phyloP scores from a whole-genome alignment of 2,329 filamentous ascomycete genomes.

The Diplodia seriata region DNA sequence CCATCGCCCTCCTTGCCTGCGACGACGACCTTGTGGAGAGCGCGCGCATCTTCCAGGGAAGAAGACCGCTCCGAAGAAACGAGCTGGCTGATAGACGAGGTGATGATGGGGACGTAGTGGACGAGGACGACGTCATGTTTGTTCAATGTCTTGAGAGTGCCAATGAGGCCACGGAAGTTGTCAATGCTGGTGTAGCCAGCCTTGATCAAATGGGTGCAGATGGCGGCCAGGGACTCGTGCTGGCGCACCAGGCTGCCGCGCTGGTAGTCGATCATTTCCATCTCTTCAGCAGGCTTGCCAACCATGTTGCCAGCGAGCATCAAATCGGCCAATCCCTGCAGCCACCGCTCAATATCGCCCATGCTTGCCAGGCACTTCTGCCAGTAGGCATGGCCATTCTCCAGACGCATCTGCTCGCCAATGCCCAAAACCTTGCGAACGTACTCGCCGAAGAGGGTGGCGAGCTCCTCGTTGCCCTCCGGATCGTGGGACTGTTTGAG shows the following conservation, averaged over 20 bases:
- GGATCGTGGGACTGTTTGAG: conserved; percentile 66
- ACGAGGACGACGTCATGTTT: conserved; percentile 77
- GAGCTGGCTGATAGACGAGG: conserved; percentile 59
- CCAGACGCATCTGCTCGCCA: conserved; percentile 52
- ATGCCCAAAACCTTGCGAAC: conserved; percentile 62
- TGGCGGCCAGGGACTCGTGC: conserved; percentile 85
- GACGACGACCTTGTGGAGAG: conserved; percentile 73
- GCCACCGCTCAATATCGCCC: conserved; percentile 76
- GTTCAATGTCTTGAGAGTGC: conserved; percentile 71
- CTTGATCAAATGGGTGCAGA: conserved; percentile 79
- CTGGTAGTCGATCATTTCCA: conserved; percentile 82
- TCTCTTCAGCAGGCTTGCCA: conserved; percentile 64
- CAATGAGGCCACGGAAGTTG: conserved; percentile 77
- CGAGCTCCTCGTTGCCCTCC: conserved; percentile 39
- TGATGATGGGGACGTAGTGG: conserved; percentile 82
- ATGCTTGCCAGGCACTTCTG: conserved; percentile 78
- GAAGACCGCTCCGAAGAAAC: conserved; percentile 38
- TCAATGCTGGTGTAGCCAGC: conserved; percentile 71
- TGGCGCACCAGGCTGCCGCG: conserved; percentile 81
- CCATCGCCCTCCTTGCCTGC: conserved; percentile 69
- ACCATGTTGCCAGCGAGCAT: conserved; percentile 77
- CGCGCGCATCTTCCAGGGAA: conserved; percentile 71
- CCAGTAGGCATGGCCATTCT: conserved; percentile 68
- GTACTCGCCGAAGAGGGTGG: conserved; percentile 40
- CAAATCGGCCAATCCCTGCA: conserved; percentile 77